Evolutionary conservation across 805 yeast genomes (phyloP).

Genomic region (Yueomyces sp.): DNA sequence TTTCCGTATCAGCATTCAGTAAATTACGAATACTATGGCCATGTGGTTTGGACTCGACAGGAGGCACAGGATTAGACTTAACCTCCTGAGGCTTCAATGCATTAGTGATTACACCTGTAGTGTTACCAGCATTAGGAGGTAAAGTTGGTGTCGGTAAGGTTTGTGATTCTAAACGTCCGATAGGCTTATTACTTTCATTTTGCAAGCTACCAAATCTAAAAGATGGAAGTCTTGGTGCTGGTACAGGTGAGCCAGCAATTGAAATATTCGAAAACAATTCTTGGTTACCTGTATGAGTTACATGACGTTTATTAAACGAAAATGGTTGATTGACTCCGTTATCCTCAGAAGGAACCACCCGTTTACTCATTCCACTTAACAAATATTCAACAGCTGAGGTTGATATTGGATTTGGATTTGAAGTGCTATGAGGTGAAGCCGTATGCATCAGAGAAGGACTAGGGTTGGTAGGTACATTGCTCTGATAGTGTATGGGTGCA

Average conservation of each 20-base stretch:
- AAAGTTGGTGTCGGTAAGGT: neutral
- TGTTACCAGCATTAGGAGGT: neutral
- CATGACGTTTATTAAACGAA: neutral
- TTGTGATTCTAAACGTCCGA: neutral
- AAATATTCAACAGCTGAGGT: neutral
- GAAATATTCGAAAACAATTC: constrained; percentile 12
- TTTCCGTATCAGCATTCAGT: neutral
- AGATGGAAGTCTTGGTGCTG: constrained; percentile 23
- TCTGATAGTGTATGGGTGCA: neutral
- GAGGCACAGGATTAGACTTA: neutral
- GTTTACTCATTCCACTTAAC: neutral
- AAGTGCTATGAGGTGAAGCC: neutral
- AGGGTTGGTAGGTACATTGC: no score
- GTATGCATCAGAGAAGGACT: no score
- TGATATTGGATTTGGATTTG: neutral
- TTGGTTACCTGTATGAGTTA: neutral
- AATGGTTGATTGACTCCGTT: constrained; percentile 5
- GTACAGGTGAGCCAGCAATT: constrained; percentile 14
- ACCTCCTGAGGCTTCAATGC: neutral
- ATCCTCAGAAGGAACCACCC: neutral
- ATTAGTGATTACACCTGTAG: neutral
- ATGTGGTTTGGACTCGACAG: neutral
- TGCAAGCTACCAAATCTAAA: constrained; percentile 10
- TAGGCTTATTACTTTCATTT: neutral
- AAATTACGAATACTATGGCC: neutral